phyloP scores from a whole-genome alignment of 495 filamentous ascomycete genomes.

The Zalerion maritima region DNA sequence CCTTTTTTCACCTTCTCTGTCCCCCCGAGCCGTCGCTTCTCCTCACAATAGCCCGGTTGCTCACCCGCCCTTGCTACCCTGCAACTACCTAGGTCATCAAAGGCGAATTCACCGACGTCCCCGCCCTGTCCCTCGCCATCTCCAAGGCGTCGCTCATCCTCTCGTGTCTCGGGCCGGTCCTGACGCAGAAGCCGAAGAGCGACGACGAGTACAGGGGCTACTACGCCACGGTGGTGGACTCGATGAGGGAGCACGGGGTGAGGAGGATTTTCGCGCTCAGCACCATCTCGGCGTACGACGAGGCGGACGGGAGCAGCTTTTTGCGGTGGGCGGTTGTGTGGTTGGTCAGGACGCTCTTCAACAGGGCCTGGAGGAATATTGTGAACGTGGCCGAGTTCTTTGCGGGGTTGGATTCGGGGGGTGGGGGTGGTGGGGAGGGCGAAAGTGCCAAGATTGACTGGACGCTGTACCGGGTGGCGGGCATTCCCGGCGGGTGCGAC shows the following conservation, averaged over 20 bases:
- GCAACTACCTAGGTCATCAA: conserved; percentile 5
- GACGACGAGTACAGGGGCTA: conserved; percentile 3
- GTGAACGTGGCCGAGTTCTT: conserved; percentile 4
- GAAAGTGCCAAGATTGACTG: conserved; percentile 8
- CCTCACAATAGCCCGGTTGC: too few species aligned
- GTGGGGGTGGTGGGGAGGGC: too few species aligned
- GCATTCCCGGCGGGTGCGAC: conserved; percentile 7
- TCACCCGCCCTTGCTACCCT: too few species aligned
- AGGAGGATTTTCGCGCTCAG: conserved; percentile 7
- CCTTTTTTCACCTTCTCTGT: too few species aligned
- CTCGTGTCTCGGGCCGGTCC: conserved; percentile 12
- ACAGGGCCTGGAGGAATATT: conserved; percentile 2
- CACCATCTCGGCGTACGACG: conserved; percentile 5
- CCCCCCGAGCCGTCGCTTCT: too few species aligned
- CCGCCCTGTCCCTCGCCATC: conserved; percentile 4
- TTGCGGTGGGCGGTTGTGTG: neutral
- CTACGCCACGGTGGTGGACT: conserved; percentile 5
- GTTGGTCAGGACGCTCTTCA: conserved; percentile 3
- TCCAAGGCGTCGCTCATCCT: conserved; percentile 3
- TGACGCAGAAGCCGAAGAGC: too few species aligned
- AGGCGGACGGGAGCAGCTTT: neutral
- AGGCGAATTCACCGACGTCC: conserved; percentile 5
- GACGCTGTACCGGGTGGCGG: conserved; percentile 10
- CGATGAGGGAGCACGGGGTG: conserved; percentile 10
- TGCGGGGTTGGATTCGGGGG: too few species aligned